A percentile compares a stretch with the other conserved stretches of the same genome.
phyloP scores from a whole-genome alignment of 331 rosid genomes.

The Erythrophleum ivorense region DNA sequence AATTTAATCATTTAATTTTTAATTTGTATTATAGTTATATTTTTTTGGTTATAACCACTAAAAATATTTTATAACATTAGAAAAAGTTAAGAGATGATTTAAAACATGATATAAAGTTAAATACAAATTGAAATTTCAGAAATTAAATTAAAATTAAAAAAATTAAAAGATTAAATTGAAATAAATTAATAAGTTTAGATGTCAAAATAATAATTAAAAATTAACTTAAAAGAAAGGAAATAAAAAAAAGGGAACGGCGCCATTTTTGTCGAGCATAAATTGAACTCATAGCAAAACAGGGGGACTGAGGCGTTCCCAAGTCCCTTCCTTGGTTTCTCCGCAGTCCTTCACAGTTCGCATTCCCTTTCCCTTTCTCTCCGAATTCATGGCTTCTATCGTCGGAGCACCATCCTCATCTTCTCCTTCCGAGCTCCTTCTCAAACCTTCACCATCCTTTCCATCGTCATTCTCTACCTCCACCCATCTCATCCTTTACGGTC shows the following conservation, averaged over 20 bases:
- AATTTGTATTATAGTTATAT: too few relatives aligned
- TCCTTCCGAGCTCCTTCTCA: constrained; percentile 4
- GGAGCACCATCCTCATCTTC: constrained; percentile 25
- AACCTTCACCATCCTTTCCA: neutral
- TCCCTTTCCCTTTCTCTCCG: neutral
- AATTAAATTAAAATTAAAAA: too few relatives aligned
- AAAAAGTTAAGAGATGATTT: too few relatives aligned
- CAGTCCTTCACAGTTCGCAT: neutral
- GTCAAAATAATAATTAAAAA: too few relatives aligned
- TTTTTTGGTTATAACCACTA: too few relatives aligned
- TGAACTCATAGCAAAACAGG: neutral
- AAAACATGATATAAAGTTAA: too few relatives aligned
- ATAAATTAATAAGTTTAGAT: too few relatives aligned
- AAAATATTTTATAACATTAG: too few relatives aligned
- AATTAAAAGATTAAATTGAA: too few relatives aligned
- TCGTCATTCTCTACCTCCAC: neutral
- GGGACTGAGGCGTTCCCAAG: neutral
- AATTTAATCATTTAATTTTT: too few relatives aligned
- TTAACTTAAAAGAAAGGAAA: too few relatives aligned
- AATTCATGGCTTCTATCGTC: constrained; percentile 23
- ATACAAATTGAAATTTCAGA: too few relatives aligned
- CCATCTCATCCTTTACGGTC: constrained; percentile 18
- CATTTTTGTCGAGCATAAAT: neutral
- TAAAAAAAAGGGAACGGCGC: neutral
- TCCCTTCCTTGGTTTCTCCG: neutral